phyloP scores from a whole-genome alignment of 306 rosid genomes.

The Glycine soja region DNA sequence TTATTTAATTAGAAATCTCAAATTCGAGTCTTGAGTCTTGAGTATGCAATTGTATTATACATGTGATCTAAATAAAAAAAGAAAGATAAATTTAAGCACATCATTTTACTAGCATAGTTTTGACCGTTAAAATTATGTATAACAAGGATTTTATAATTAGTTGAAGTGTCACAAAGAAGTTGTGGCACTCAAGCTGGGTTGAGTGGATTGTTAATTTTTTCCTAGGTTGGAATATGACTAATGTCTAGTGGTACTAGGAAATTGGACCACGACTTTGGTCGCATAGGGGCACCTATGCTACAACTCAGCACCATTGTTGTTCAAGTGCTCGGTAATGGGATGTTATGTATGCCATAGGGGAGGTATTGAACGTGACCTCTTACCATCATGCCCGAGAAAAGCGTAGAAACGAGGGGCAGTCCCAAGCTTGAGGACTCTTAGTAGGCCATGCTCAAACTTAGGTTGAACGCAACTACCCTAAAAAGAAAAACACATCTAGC shows the following conservation, averaged over 20 bases:
- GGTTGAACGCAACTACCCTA: conserved; percentile 29
- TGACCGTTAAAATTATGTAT: not conserved
- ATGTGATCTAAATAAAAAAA: no score
- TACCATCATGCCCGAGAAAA: conserved; percentile 35
- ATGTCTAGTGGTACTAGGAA: not conserved
- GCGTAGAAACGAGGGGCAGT: conserved; percentile 1
- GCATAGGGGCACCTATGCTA: not conserved
- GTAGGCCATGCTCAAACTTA: conserved; percentile 46
- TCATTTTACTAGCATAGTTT: not conserved
- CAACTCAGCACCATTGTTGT: conserved; percentile 50
- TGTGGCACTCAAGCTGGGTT: not conserved
- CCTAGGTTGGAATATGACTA: not conserved
- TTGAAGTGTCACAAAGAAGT: not conserved
- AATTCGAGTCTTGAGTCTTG: no score
- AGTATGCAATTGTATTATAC: no score
- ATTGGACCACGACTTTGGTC: not conserved
- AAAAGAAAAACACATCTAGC: not conserved
- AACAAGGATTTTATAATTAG: not conserved
- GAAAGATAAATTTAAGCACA: not conserved
- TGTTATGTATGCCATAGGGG: conserved; percentile 39
- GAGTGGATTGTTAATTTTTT: not conserved
- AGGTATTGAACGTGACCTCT: conserved; percentile 41
- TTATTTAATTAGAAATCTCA: no score
- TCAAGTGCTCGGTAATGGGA: conserved; percentile 32
- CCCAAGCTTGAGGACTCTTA: conserved; percentile 23